phyloP scores from a whole-genome alignment of 2,329 filamentous ascomycete genomes.

The Pseudocercospora ulei region DNA sequence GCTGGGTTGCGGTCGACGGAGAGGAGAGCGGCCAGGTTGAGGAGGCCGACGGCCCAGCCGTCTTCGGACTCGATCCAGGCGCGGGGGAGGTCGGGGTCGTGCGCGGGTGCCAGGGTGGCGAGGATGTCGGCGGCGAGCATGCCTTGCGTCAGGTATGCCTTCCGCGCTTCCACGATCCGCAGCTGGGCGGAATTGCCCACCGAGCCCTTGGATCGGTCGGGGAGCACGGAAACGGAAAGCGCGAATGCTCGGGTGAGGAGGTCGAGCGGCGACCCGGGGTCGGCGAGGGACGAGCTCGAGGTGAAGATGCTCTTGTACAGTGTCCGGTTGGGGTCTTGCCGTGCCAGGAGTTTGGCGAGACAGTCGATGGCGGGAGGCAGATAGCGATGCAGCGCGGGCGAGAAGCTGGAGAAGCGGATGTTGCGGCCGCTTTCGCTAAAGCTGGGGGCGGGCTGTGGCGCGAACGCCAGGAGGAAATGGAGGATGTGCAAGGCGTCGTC shows the following conservation, averaged over 20 bases:
- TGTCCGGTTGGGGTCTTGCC: conserved; percentile 84
- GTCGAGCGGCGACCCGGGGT: conserved; percentile 53
- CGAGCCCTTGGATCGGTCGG: conserved; percentile 56
- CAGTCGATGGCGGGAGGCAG: conserved; percentile 82
- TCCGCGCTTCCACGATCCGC: conserved; percentile 67
- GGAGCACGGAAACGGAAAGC: conserved; percentile 73
- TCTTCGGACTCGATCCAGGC: conserved; percentile 76
- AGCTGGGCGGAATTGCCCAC: conserved; percentile 39
- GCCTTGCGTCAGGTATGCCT: conserved; percentile 84
- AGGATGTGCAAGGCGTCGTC: conserved; percentile 81
- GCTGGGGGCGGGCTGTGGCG: conserved; percentile 63
- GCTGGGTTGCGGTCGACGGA: conserved; percentile 47
- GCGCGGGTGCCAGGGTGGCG: conserved; percentile 52
- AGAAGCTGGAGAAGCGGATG: conserved; percentile 71
- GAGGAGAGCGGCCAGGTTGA: conserved; percentile 64
- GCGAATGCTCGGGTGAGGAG: conserved; percentile 80
- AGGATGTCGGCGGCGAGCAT: conserved; percentile 84
- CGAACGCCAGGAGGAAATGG: conserved; percentile 83
- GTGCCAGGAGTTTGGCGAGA: conserved; percentile 79
- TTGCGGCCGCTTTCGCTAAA: conserved; percentile 32
- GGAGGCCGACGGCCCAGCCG: conserved; percentile 70
- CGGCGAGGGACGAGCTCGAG: conserved; percentile 41
- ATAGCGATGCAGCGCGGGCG: conserved; percentile 73
- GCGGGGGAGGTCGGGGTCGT: conserved; percentile 52
- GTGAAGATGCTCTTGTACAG: conserved; percentile 76